Evolutionary conservation across 805 yeast genomes (phyloP).

Genomic region (Saccharomycodes ludwigii): DNA sequence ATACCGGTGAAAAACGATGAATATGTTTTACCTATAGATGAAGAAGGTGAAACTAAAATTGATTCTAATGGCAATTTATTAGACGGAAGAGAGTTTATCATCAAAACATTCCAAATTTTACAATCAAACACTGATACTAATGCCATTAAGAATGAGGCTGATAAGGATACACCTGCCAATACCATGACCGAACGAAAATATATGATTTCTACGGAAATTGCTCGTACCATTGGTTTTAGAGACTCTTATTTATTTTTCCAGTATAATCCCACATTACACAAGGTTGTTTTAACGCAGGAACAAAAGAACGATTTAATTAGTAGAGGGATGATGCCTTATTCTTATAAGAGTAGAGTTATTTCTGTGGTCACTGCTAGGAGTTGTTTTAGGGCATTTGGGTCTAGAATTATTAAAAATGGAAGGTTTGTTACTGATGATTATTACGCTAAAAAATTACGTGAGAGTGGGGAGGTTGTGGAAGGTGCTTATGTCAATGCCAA

Average conservation of each 20-base stretch:
- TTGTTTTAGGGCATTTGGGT: constrained; percentile 85
- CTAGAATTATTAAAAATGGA: constrained; percentile 70
- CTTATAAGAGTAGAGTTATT: constrained; percentile 82
- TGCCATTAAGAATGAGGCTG: constrained; percentile 8
- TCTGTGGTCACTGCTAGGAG: constrained; percentile 86
- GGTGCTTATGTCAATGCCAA: constrained; percentile 43
- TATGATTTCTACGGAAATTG: constrained; percentile 94
- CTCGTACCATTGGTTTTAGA: constrained; percentile 86
- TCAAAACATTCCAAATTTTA: constrained; percentile 55
- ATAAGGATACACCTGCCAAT: no score
- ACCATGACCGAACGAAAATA: constrained; percentile 34
- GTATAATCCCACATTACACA: constrained; percentile 65
- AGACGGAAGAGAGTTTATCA: constrained; percentile 66
- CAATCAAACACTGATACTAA: no score
- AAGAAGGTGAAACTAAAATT: constrained; percentile 66
- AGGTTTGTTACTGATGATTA: constrained; percentile 77
- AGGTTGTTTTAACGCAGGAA: constrained; percentile 58
- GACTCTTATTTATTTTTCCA: constrained; percentile 81
- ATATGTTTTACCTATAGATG: constrained; percentile 62
- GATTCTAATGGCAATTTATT: constrained; percentile 50
- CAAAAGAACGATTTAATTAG: constrained; percentile 77
- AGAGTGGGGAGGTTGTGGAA: constrained; percentile 47
- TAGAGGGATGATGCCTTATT: constrained; percentile 71
- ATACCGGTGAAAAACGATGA: constrained; percentile 61
- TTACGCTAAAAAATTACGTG: constrained; percentile 45